phyloP scores from a whole-genome alignment of 306 rosid species.

The Inga oerstediana region DNA sequence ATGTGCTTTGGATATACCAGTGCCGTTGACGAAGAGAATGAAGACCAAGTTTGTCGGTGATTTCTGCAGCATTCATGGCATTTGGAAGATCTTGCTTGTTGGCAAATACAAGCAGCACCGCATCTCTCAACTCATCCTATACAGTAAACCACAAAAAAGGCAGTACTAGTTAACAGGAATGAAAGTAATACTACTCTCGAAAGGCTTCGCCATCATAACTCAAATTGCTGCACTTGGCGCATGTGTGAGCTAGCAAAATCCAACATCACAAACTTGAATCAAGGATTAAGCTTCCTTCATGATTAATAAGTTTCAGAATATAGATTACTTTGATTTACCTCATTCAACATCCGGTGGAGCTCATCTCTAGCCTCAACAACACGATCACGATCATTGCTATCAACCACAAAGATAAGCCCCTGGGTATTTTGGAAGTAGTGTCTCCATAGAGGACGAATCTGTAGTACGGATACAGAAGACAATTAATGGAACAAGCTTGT shows the following conservation, averaged over 20 bases:
- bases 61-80: constrained; percentile 67
- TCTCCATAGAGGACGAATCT: constrained; percentile 63
- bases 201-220: neutral
- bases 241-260: neutral
- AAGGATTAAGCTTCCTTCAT: neutral
- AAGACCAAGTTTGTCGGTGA: constrained; percentile 58
- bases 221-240: neutral
- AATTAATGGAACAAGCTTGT: neutral
- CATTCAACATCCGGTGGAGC: constrained; percentile 66
- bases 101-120: constrained; percentile 59
- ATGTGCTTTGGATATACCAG: constrained; percentile 60
- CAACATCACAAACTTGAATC: neutral
- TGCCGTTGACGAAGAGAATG: constrained; percentile 67
- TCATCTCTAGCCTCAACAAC: constrained; percentile 59
- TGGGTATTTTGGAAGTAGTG: constrained; percentile 67
- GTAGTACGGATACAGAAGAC: neutral
- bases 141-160: neutral
- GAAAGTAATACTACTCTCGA: neutral
- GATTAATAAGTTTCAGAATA: neutral
- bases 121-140: constrained; percentile 63
- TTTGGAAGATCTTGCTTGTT: constrained; percentile 71
- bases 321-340: constrained; percentile 36
- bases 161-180: neutral
- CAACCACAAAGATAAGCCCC: constrained; percentile 67
- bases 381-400: constrained; percentile 66